These are phyloP conservation scores for Catunica adiposa DNA, from an alignment of 2,329 filamentous ascomycete genomes.

Conservation along the genomic window DNA sequence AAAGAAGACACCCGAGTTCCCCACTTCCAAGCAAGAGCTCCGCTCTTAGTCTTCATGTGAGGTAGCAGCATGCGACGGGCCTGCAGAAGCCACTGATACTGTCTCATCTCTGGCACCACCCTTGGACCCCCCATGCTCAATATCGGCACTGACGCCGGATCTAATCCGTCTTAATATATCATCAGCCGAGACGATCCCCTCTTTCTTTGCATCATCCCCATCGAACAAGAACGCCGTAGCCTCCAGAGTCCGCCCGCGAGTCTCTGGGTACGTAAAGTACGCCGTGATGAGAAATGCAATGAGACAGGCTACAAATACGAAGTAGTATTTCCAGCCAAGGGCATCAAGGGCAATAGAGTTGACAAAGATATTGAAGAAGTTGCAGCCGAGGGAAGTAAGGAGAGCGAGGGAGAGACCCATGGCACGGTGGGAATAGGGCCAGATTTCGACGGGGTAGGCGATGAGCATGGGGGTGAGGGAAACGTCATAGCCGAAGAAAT, in stretches of 20 bases:
- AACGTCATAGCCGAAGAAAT: conserved; percentile 14
- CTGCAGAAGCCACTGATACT: neutral
- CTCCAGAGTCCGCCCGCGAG: conserved; percentile 33
- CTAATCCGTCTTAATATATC: neutral
- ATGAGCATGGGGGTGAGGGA: conserved; percentile 24
- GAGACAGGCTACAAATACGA: conserved; percentile 29
- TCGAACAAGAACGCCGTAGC: conserved; percentile 15
- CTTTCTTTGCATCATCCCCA: conserved; percentile 4
- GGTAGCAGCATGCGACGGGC: neutral
- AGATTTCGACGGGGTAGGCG: conserved; percentile 41
- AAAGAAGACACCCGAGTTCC: neutral
- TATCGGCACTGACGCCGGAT: neutral
- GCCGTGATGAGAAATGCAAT: conserved; percentile 34
- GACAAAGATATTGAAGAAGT: conserved; percentile 29
- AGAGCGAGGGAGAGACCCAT: conserved; percentile 43
- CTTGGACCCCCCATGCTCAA: neutral
- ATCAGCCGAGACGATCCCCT: neutral
- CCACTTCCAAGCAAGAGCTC: neutral
- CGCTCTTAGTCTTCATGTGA: neutral
- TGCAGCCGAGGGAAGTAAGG: conserved; percentile 30
- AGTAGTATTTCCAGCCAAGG: conserved; percentile 27
- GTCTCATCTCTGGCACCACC: conserved; percentile 1
- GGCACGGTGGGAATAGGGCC: conserved; percentile 39
- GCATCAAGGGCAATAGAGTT: conserved; percentile 28
- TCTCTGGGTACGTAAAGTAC: conserved; percentile 74